Base-by-base conservation (phyloP, 129 eudicot genomes). In the Logfia minima region DNA sequence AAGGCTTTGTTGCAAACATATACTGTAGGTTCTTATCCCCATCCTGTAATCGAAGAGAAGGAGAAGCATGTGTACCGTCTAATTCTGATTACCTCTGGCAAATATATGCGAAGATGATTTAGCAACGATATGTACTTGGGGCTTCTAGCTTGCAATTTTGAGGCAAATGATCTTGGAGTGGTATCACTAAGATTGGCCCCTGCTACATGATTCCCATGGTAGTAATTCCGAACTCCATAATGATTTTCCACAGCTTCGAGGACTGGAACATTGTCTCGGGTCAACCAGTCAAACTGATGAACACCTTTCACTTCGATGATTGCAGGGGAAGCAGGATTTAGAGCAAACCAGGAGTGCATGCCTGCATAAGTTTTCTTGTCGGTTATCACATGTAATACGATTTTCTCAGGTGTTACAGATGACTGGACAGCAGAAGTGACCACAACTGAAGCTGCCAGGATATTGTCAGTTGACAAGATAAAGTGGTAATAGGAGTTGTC, bases 261-360 rank as follows among this genome's bases (percentile, higher is more conserved):
- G 81, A 94, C 92, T 0, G 99, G 99, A 63, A 94, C 93, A 79
- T 95, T 95, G 83, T 95, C 97, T 75, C 97, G 85, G 70, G 97
- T 91, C 80, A 95, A 86, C 94, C 96, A 95, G 72, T 95, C 99
- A 89, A 95, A 95, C 85, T 95, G 99, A 84, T 95, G 99, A 71
- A 95, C 89, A 80, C 99, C 99, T 85, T 92, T 95, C 62, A 95
- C 99, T 80, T 95, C 99, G 70, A 95, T 83, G 52, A 91, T 81
- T 66, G 97, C 96, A 58, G 96, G 97, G 35, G 86, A 81, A 68
- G 75, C 72, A n/a, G 99, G 86, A 77, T 95, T 90, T 75, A 95
- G 37, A 11, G 99, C 96, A 82, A 95, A 95, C 99, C 99, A 95
- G 4, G 99, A 91, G 76, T 95, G 99, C 99, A 95, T 95, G 80